phyloP scores from a whole-genome alignment of 2,329 filamentous ascomycete species.

The Periconia macrospinosa region DNA sequence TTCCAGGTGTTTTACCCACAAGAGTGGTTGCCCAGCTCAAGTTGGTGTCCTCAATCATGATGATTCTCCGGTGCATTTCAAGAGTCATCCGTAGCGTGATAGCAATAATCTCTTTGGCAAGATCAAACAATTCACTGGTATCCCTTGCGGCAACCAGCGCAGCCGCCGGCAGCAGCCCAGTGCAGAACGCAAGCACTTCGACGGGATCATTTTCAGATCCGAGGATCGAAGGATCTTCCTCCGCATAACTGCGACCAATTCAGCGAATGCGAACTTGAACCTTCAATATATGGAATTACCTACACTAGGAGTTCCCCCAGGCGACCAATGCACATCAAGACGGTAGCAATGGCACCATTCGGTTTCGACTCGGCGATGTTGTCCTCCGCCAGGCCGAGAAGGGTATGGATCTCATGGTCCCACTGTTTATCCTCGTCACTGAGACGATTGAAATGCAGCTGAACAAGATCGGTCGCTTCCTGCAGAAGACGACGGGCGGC shows the following conservation, averaged over 20 bases:
- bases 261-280: background rate
- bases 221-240: background rate
- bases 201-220: background rate
- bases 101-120: background rate
- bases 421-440: background rate
- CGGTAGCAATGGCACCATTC: background rate
- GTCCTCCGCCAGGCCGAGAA: background rate
- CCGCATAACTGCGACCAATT: background rate
- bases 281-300: background rate
- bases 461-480: background rate
- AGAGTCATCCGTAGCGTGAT: background rate
- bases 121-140: background rate
- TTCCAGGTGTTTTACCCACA: background rate
- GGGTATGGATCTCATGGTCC: background rate
- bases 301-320: background rate
- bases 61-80: background rate
- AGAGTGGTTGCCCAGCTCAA: background rate
- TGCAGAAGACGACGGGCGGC: background rate
- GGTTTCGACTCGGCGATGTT: background rate
- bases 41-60: background rate
- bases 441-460: background rate
- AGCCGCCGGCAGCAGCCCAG: background rate
- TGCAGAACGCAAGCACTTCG: background rate
- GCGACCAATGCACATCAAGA: background rate
- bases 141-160: background rate